Percentiles rank a stretch among this genome's conserved stretches.
Conservation (phyloP, 768 basidiomycete species). For the Tubosaeta sp. region DNA sequence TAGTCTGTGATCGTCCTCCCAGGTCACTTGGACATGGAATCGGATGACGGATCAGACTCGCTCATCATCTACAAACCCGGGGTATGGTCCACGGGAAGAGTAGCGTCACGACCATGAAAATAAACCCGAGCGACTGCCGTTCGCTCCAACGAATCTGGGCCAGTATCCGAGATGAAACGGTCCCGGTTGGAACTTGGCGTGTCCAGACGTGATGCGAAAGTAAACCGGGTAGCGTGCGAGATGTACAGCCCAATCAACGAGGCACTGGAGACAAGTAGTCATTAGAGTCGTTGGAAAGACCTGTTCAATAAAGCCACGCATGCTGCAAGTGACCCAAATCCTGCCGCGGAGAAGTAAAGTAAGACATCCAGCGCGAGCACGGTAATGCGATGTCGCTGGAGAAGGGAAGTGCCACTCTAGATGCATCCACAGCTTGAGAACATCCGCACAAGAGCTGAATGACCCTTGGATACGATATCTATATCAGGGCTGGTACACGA, state of each 20-base stretch:
- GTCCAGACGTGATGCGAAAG: conserved; percentile 33
- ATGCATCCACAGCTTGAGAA: conserved; percentile 44
- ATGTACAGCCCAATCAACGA: conserved; percentile 34
- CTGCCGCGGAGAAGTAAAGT: conserved; percentile 31
- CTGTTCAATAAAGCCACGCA: conserved; percentile 10
- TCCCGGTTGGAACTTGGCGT: conserved; percentile 29
- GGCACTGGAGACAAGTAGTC: conserved; percentile 15
- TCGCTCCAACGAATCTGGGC: conserved; percentile 28
- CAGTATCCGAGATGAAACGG: conserved; percentile 34
- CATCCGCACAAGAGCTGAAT: conserved; percentile 39
- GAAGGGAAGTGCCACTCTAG: conserved; percentile 45
- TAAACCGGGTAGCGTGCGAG: conserved; percentile 37
- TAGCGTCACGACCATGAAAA: conserved; percentile 32
- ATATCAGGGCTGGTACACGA: background rate
- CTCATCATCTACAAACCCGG: conserved; percentile 31
- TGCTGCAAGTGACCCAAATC: conserved; percentile 34
- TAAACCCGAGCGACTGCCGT: conserved; percentile 30
- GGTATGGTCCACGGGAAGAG: conserved; percentile 28
- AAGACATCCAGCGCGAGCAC: conserved; percentile 33
- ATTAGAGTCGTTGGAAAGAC: too few relatives aligned
- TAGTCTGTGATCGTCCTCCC: conserved; percentile 13
- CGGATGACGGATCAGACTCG: conserved; percentile 22
- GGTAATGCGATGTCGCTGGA: conserved; percentile 36
- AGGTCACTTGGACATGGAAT: background rate
- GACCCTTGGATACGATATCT: background rate